Evolutionary conservation across 1,139 yeast genomes (phyloP).

Genomic region (Candida labiduridarum): DNA sequence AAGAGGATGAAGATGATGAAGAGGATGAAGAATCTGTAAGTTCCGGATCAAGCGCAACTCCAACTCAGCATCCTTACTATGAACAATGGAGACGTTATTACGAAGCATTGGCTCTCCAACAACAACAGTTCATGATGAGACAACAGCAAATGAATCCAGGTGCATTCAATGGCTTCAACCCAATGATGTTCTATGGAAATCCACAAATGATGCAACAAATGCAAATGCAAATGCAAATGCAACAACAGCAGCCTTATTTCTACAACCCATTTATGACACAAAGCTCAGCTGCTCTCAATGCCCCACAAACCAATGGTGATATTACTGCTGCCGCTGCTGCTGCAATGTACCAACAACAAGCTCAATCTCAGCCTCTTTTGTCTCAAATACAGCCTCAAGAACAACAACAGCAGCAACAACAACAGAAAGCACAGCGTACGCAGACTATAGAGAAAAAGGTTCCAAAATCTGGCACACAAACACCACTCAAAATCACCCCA

Average conservation of each 20-base stretch:
- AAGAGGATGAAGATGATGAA: constrained; percentile 14
- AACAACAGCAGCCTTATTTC: constrained; percentile 10
- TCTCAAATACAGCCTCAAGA: constrained; percentile 1
- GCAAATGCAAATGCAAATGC: constrained; percentile 8
- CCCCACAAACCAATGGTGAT: background rate
- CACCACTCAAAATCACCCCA: background rate
- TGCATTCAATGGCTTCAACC: constrained; percentile 10
- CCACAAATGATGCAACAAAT: constrained; percentile 12
- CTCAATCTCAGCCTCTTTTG: constrained; percentile 4
- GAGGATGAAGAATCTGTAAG: constrained; percentile 18
- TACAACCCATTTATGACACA: constrained; percentile 12
- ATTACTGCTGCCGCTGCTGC: background rate
- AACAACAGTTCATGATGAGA: constrained; percentile 20
- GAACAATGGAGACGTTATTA: constrained; percentile 35
- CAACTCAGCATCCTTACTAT: constrained; percentile 25
- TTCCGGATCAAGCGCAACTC: constrained; percentile 14
- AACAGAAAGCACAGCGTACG: background rate
- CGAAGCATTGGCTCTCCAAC: constrained; percentile 27
- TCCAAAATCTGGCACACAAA: background rate
- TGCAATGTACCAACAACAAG: constrained; percentile 8
- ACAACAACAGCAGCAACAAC: constrained; percentile 2
- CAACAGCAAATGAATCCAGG: constrained; percentile 15
- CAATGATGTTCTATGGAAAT: constrained; percentile 14
- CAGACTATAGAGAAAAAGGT: background rate
- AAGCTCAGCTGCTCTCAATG: background rate